Percentiles rank a stretch among this genome's conserved stretches.
These are phyloP conservation scores for Paramecium bursaria DNA, from an alignment of 73 alveolate species.

Conservation along the genomic window DNA sequence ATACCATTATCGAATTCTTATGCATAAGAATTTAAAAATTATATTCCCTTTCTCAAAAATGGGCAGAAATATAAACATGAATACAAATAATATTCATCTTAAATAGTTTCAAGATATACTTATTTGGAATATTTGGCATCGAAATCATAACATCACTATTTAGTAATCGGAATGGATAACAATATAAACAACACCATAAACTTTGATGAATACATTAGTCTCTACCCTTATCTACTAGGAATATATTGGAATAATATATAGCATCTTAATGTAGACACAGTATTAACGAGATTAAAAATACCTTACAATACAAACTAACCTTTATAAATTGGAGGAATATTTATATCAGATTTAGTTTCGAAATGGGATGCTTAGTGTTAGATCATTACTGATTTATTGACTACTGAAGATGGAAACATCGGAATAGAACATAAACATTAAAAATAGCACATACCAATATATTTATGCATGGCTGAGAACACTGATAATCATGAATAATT, in stretches of 20 bases:
- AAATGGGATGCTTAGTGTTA: slow-evolving; percentile 4
- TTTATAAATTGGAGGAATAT: neutral
- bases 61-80: neutral
- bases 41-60: neutral
- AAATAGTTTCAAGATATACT: neutral
- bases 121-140: neutral
- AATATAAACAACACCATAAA: neutral
- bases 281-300: neutral
- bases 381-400: neutral
- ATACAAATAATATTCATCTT: neutral
- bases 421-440: neutral
- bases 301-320: neutral
- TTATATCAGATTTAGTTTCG: neutral
- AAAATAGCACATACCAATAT: neutral
- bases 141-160: neutral
- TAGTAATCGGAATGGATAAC: neutral
- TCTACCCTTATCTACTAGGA: slow-evolving; percentile 7
- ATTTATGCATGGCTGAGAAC: too few species aligned
- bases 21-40: too few species aligned
- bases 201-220: neutral
- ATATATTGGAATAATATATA: neutral
- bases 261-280: neutral
- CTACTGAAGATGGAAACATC: neutral
- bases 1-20: too few species aligned
- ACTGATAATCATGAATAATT: neutral